Conservation (phyloP, 306 rosid species). For the Myrica gale region DNA sequence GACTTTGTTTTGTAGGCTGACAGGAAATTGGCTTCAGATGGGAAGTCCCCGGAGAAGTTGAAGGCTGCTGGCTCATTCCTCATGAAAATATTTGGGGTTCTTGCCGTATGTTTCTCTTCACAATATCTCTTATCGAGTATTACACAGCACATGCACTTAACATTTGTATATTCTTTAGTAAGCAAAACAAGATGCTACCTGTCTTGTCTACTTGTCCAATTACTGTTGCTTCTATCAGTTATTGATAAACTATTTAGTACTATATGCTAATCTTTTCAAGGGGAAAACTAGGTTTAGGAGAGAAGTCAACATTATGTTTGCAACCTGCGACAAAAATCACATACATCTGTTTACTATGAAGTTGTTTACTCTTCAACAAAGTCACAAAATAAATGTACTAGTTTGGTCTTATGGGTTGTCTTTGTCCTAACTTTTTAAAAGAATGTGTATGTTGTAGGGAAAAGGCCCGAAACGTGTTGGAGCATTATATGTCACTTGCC, state of each 20-base stretch:
- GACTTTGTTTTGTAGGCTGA: slow-evolving; percentile 54
- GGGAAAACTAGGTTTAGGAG: neutral
- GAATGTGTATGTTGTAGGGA: slow-evolving; percentile 50
- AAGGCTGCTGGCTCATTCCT: slow-evolving; percentile 96
- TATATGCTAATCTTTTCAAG: neutral
- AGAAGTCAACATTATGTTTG: neutral
- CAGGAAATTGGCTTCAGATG: slow-evolving; percentile 66
- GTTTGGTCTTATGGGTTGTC: neutral
- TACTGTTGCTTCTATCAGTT: neutral
- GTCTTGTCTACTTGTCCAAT: neutral
- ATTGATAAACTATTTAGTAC: neutral
- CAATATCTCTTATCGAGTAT: neutral
- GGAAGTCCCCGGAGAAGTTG: slow-evolving; percentile 87
- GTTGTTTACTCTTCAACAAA: neutral
- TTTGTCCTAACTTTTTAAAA: slow-evolving; percentile 24
- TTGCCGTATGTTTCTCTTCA: slow-evolving; percentile 64
- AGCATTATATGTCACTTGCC: slow-evolving; percentile 89
- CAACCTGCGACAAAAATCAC: neutral
- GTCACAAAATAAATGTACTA: neutral
- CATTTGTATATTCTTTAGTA: neutral
- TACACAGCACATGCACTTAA: neutral
- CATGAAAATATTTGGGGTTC: slow-evolving; percentile 93
- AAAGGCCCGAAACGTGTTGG: slow-evolving; percentile 97
- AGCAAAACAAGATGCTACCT: neutral
- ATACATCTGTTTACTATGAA: neutral